Evolutionary conservation across 1,139 yeast species (phyloP).

Genomic region (Zhuliangozyma parablackwelliae): DNA sequence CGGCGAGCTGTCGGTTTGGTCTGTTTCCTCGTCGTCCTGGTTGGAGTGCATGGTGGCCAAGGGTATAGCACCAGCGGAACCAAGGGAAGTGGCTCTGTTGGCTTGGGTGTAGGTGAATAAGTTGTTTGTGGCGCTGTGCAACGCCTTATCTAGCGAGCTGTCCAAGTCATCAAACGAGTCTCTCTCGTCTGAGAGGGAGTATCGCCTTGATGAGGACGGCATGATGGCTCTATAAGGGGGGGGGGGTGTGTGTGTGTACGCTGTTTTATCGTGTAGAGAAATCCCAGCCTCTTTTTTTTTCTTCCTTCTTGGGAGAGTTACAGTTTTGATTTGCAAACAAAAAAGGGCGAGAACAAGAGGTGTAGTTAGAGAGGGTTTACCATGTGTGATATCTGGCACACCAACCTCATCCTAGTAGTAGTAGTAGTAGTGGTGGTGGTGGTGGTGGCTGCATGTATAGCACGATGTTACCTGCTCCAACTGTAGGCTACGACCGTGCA

Average conservation of each 20-base stretch:
- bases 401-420: no score
- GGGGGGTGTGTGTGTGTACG: neutral
- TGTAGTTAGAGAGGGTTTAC: no score
- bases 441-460: no score
- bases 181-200: conserved; percentile 14
- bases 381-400: no score
- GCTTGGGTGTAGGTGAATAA: conserved; percentile 16
- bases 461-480: no score
- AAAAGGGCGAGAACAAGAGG: no score
- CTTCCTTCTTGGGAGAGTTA: no score
- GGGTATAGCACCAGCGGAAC: conserved; percentile 27
- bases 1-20: conserved; percentile 24
- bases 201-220: conserved; percentile 13
- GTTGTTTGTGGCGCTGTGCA: conserved; percentile 35
- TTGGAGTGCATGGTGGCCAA: conserved; percentile 17
- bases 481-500: no score
- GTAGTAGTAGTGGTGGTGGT: no score
- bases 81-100: conserved; percentile 22
- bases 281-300: no score
- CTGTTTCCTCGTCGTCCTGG: conserved; percentile 7
- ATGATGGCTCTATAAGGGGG: neutral
- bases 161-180: conserved; percentile 44
- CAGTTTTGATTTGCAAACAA: no score
- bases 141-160: conserved; percentile 39
- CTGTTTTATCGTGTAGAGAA: no score